Conservation (phyloP, 2,329 filamentous ascomycete species). For the Penicillium decumbens region DNA sequence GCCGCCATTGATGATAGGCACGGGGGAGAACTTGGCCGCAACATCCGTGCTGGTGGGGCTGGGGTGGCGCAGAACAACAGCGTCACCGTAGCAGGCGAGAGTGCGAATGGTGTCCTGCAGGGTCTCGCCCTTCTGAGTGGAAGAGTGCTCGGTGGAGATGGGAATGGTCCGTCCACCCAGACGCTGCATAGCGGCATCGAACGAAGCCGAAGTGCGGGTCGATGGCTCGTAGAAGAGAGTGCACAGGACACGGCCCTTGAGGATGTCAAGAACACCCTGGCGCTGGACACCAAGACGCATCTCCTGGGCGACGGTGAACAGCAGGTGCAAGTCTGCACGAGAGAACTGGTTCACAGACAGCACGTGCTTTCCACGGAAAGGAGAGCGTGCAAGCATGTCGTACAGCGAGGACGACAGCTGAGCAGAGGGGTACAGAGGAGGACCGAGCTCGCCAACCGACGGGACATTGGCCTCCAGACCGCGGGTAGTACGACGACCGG, state of each 20-base stretch:
- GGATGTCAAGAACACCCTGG: constrained; percentile 79
- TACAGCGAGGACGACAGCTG: constrained; percentile 57
- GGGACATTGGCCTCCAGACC: constrained; percentile 29
- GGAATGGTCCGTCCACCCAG: constrained; percentile 82
- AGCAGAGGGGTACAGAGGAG: constrained; percentile 47
- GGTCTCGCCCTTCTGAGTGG: constrained; percentile 88
- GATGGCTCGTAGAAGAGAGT: constrained; percentile 98
- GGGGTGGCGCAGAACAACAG: constrained; percentile 92
- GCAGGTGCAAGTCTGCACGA: constrained; percentile 78
- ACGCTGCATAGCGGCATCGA: constrained; percentile 97
- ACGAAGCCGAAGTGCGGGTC: constrained; percentile 89
- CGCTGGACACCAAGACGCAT: constrained; percentile 95
- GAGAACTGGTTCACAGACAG: constrained; percentile 88
- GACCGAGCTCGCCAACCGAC: constrained; percentile 34
- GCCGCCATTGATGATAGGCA: constrained; percentile 94
- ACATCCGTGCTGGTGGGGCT: constrained; percentile 73
- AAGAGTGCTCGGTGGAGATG: constrained; percentile 77
- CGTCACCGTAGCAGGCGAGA: constrained; percentile 88
- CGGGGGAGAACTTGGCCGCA: constrained; percentile 79
- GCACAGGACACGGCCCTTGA: constrained; percentile 80
- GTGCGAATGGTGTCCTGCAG: constrained; percentile 92
- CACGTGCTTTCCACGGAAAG: constrained; percentile 86
- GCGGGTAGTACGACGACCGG: constrained; percentile 28
- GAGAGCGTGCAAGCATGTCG: constrained; percentile 70
- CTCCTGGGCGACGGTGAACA: constrained; percentile 96